phyloP scores from a whole-genome alignment of 176 grass and related monocot species.

The Themeda triandra region DNA sequence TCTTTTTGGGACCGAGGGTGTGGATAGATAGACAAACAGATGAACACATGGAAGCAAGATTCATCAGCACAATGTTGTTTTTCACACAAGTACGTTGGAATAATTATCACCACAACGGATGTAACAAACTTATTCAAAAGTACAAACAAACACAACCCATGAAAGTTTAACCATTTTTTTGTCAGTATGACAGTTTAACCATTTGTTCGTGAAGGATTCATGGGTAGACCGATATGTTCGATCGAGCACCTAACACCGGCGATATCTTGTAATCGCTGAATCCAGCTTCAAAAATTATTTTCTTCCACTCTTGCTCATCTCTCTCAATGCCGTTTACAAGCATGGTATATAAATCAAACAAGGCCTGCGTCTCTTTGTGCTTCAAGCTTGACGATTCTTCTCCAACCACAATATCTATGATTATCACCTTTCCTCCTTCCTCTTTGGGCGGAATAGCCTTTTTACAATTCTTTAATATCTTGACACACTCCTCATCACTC shows the following conservation, averaged over 20 bases:
- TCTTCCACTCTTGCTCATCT: constrained; percentile 45
- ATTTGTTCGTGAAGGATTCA: not conserved
- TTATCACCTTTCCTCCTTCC: constrained; percentile 44
- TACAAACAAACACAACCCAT: not conserved
- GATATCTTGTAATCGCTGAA: constrained; percentile 48
- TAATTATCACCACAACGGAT: not conserved
- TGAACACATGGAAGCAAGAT: too few relatives aligned
- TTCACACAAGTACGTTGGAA: not conserved
- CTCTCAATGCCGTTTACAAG: constrained; percentile 31
- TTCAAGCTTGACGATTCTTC: not conserved
- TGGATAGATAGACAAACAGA: too few relatives aligned
- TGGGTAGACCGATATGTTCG: constrained; percentile 28
- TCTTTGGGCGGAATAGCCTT: constrained; percentile 35
- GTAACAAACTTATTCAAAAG: not conserved
- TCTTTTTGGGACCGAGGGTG: too few relatives aligned
- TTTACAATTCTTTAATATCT: constrained; percentile 46
- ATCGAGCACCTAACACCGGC: constrained; percentile 18
- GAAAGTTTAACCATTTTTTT: not conserved
- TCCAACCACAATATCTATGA: constrained; percentile 41
- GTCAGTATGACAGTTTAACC: not conserved
- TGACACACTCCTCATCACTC: constrained; percentile 34
- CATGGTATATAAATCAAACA: constrained; percentile 37
- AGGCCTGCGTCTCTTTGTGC: constrained; percentile 20
- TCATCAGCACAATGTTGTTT: too few relatives aligned
- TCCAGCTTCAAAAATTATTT: constrained; percentile 41